Base-by-base conservation (phyloP, 2,329 filamentous ascomycete species). In the Fusarium coicis region DNA sequence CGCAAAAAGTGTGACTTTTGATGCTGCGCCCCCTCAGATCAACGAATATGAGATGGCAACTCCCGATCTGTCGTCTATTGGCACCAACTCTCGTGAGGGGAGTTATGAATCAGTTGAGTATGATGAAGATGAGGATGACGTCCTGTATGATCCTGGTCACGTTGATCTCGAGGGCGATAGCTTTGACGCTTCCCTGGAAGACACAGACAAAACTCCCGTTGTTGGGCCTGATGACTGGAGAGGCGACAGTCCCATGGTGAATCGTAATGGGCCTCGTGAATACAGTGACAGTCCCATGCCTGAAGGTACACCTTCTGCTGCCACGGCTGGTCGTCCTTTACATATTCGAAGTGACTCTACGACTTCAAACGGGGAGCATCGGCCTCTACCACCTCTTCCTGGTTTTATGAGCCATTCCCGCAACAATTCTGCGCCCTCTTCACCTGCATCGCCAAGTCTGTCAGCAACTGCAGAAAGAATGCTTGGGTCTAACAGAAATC, bases 1-100 rank as follows among this genome's bases (percentile, higher is more conserved):
- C 83, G 92, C 94, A 53, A 99, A 99, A 87, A 98, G 95, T 78
- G 96, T 99, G 66, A 99, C 96, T 2, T 99, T 99, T 80, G 95
- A 98, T 83, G 93, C 92, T 42, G 95, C 94, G 4, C 96, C 96
- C 28, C 96, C 96, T 30, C 93, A 97, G 80, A 89, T 99, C 78
- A 97, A 98, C 80, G 96, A 99, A 83, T 99, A 98, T 81, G 96
- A 98, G 83, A 95, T 98, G 93, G 93, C 94, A 39, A 99, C 96
- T 5, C 96, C 96, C 16, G 96, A 98, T 79, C 90, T 97, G n/a
- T 98, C 96, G 4, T 97, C 95, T 0, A 87, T 97, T 30, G 94
- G 93, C 32, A 96, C 93, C 54, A 95, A 93, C 75, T 98, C 96
- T 18, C 92, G 96, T 14, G 94, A 98, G 79, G 94, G 95, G 46